Evolutionary conservation across 192 early-diverging fungal genomes (phyloP).

Genomic region (Coemansia sp.): DNA sequence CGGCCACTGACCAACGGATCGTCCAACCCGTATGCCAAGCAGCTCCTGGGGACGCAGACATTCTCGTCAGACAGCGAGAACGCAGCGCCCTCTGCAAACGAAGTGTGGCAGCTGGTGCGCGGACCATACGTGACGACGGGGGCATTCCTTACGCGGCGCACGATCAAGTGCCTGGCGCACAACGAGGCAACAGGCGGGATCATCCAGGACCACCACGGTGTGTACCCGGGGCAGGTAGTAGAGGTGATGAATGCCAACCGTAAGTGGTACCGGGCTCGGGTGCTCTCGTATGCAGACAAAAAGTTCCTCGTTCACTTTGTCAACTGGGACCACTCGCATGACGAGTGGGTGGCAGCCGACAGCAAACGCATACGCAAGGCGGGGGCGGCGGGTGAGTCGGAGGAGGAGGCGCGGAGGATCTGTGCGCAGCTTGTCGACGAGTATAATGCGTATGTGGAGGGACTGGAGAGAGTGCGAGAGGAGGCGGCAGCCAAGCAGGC

Average conservation of each 20-base stretch:
- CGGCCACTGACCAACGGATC: slow-evolving; percentile 12
- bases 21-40: slow-evolving; percentile 38
- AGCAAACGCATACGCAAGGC: slow-evolving; percentile 40
- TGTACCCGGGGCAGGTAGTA: slow-evolving; percentile 44
- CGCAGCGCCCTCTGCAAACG: background rate
- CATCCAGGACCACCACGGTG: slow-evolving; percentile 49
- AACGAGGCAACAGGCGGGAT: slow-evolving; percentile 47
- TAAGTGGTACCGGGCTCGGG: slow-evolving; percentile 41
- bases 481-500: background rate
- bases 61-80: slow-evolving; percentile 6
- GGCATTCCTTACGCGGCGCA: slow-evolving; percentile 44
- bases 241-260: slow-evolving; percentile 51
- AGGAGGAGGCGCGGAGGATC: slow-evolving; percentile 35
- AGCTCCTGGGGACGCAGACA: slow-evolving; percentile 4
- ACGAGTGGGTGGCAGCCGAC: slow-evolving; percentile 48
- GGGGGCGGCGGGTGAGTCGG: slow-evolving; percentile 6
- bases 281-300: slow-evolving; percentile 42
- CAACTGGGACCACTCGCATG: slow-evolving; percentile 43
- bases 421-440: slow-evolving; percentile 43
- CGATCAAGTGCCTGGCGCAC: slow-evolving; percentile 42
- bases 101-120: slow-evolving; percentile 37
- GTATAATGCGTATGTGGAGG: slow-evolving; percentile 42
- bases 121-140: slow-evolving; percentile 49
- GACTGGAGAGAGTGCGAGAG: slow-evolving; percentile 11
- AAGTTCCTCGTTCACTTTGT: slow-evolving; percentile 43